Base-by-base conservation (phyloP, 2,329 filamentous ascomycete species). In the Raffaelea ambrosiae region DNA sequence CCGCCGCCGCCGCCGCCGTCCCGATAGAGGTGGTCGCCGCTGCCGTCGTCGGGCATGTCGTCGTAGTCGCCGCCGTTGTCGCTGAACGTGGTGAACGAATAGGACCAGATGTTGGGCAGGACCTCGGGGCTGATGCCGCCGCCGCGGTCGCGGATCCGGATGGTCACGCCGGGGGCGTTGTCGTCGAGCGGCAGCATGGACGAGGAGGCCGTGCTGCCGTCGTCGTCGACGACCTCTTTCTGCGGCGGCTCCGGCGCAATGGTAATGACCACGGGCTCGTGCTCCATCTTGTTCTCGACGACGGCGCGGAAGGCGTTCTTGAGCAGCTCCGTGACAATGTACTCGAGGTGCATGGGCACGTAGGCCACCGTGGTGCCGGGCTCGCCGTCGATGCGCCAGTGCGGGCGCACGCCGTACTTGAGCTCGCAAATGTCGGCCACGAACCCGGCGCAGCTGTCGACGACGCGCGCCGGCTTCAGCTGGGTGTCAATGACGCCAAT, bases 281-380 rank as follows among this genome's bases (percentile, higher is more conserved):
- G 75, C 56, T 86, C 84, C 59, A 79, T 83, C n/a, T 82, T 81
- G 49, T 78, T 83, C 66, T 98, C 93, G 10, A 97, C 83, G 0
- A 88, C 94, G 4, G 93, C 91, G 40, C 93, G 81, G 69, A 97
- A 98, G 1, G 90, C 88, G 61, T 98, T 98, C 66, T 98, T 98
- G 50, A 98, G 76, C 1, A 98, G 76, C 66, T 98, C 93, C 0
- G 91, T 98, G 54, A 96, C 79, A 54, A 98, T 96, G 65, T 98
- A 98, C 66, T 97, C 91, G 21, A 98, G 77, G 64, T 98, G 93
- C 63, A 95, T 93, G 14, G 93, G 93, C 9, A 98, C 84, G 60
- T 94, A 93, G 19, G 91, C 89, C 61, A 98, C 95, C n/a, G 90
- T 84, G n/a, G 90, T 88, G 45, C 86, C 83, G 0, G 86, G 83